phyloP scores from a whole-genome alignment of 805 yeast species.

The Sugiyamaella qingdaonensis region DNA sequence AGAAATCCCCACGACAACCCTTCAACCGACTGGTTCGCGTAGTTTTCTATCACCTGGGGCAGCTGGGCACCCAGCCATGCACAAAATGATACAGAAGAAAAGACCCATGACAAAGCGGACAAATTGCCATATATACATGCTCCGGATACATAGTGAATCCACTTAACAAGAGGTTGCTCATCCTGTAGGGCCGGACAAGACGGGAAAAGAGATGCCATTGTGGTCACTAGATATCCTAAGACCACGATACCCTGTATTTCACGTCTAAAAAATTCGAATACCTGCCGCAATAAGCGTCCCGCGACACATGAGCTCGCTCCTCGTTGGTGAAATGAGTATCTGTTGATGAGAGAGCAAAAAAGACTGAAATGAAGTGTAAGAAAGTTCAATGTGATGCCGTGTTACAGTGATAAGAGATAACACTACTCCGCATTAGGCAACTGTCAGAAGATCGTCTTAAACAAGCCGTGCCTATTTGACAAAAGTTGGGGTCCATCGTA shows the following conservation, averaged over 20 bases:
- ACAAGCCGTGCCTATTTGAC: neutral
- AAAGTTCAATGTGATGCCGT: neutral
- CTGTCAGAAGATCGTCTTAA: neutral
- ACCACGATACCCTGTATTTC: too few species aligned
- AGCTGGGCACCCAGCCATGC: slow-evolving; percentile 73
- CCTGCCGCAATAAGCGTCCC: too few species aligned
- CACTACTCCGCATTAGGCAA: neutral
- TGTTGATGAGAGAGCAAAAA: too few species aligned
- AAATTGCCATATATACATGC: slow-evolving; percentile 27
- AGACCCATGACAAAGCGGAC: slow-evolving; percentile 25
- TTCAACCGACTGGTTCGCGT: slow-evolving; percentile 55
- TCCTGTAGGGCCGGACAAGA: slow-evolving; percentile 28
- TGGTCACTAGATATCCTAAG: neutral
- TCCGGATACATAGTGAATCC: slow-evolving; percentile 26
- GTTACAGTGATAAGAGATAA: slow-evolving; percentile 5
- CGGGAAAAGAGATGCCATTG: neutral
- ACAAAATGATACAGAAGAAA: slow-evolving; percentile 27
- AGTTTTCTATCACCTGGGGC: slow-evolving; percentile 64
- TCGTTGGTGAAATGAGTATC: too few species aligned
- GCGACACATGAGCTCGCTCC: too few species aligned
- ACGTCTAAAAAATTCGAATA: too few species aligned
- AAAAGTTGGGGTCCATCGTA: too few species aligned
- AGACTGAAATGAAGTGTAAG: neutral
- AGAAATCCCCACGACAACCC: slow-evolving; percentile 63
- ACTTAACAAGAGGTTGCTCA: slow-evolving; percentile 21